Percentiles rank a stretch among this genome's conserved stretches.
These are phyloP conservation scores for Wickerhamomyces sydowiorum DNA, from an alignment of 805 yeast genomes.

Conservation along the genomic window DNA sequence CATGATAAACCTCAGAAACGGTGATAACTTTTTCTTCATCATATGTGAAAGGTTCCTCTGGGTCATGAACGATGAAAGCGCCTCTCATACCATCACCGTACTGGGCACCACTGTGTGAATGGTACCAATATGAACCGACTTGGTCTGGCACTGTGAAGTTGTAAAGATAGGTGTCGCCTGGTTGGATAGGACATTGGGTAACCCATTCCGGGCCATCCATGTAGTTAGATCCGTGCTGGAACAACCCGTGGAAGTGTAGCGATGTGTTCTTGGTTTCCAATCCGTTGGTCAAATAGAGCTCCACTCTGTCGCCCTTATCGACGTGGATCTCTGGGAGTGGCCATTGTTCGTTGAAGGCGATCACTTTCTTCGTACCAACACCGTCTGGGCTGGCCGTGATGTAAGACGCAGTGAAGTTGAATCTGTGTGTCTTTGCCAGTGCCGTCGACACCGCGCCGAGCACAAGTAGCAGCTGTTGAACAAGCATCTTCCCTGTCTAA, in stretches of 20 bases:
- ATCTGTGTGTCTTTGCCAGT: constrained; percentile 40
- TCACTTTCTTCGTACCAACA: constrained; percentile 42
- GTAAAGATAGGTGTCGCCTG: constrained; percentile 60
- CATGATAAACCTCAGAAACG: constrained; percentile 61
- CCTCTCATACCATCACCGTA: constrained; percentile 78
- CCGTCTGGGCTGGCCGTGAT: constrained; percentile 67
- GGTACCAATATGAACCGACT: constrained; percentile 82
- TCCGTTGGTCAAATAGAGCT: constrained; percentile 57
- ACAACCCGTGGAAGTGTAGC: constrained; percentile 75
- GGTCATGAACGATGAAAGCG: constrained; percentile 58
- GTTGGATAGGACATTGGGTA: constrained; percentile 74
- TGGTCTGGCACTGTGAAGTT: constrained; percentile 66
- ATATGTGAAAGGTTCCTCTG: constrained; percentile 45
- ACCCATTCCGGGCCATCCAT: constrained; percentile 83
- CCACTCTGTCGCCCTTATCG: constrained; percentile 56
- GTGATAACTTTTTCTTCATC: constrained; percentile 59
- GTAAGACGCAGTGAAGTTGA: constrained; percentile 55
- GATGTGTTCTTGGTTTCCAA: constrained; percentile 48
- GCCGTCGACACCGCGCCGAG: constrained; percentile 1
- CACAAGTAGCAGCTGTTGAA: background rate
- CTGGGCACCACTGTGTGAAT: constrained; percentile 72
- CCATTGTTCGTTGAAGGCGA: constrained; percentile 68
- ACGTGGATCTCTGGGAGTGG: constrained; percentile 68
- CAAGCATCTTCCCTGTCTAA: background rate
- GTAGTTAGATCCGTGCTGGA: constrained; percentile 51